Base-by-base conservation (phyloP, 768 basidiomycete genomes). In the Mycena capillaripes region DNA sequence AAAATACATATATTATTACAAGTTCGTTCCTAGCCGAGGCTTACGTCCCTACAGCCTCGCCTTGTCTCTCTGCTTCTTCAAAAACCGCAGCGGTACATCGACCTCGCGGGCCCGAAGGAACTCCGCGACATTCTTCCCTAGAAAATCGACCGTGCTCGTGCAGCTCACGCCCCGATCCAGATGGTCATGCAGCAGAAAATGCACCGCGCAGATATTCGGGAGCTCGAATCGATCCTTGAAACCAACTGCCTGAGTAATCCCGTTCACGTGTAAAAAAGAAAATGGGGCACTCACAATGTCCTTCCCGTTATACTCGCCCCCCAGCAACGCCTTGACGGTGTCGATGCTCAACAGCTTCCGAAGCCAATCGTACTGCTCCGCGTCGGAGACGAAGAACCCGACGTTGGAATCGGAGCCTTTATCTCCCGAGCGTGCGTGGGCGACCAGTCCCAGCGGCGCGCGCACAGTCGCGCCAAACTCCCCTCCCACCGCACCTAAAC, bases 101-200 rank as follows among this genome's bases (percentile, higher is more conserved):
- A 75, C 74, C 50, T 75, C 70, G 21, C 66, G 34, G 34, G 74
- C 74, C 25, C 74, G 14, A 2, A 75, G 59, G 46, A 71, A 75
- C 64, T 75, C 74, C 16, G 74, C 74, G 21, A 75, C 74, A 53
- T 75, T 75, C 48, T 75, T 75, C 4, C 74, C 74, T 53, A 75
- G 61, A 48, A 75, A 75, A 57, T 75, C 74, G 23, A 75, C 74
- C 16, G 70, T 71, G 42, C 38, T 71, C 52, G 74, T 71, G 40
- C 74, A 75, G 59, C 70, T 71, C 53, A 75, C 74, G 25, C 74
- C 74, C 10, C 74, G 70, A 44, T 75, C 74, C 44, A 75, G 30
- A 40, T 75, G 70, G 58, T 75, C 74, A 19, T 75, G 74, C 12
- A 75, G 66, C 53, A 75, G 53, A 29, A 75, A 75, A 46, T 75